Evolutionary conservation across 2,329 filamentous ascomycete genomes (phyloP), one percentile per base, ranked within the genome.

Genomic region (Pyrenochaeta sp.): DNA sequence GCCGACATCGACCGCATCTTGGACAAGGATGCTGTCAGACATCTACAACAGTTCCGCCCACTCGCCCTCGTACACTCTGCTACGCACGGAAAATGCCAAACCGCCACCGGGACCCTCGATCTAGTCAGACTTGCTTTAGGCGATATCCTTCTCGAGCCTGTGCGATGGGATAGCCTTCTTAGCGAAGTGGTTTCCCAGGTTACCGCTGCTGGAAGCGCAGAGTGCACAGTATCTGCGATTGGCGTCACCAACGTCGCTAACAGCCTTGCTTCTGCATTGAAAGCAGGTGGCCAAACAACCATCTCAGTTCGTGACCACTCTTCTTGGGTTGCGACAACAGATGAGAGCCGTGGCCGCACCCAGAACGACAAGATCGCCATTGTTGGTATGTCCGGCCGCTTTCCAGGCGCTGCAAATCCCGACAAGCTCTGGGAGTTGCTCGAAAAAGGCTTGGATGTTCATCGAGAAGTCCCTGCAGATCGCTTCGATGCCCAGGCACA

Each of bases 361-460:
- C 79, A 82, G 56, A 81, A 85, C 66, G 85, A 86, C 71, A 93
- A 92, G 75, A 85, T 96, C 58, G 92, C 92, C 51, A 92, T 96
- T 58, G 89, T 96, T 30, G 92, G 92, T 46, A 90, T 92, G 85
- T 85, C 90, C 40, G 90, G 90, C 45, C 84, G 90, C 45, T 92
- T 91, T 73, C 90, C 90, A 1, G 87, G 89, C 63, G 88, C 90
- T 44, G 87, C 86, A 14, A 89, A 83, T 66, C 83, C 87, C 56
- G 88, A 92, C 53, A 85, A 85, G 49, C 84, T 93, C 27, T 93
- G 90, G 90, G 86, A 91, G 54, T 79, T 92, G 3, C 81, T 93
- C 17, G 85, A 87, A 71, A 87, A 89, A 73, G 90, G 90, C 11
- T 82, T 91, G 7, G 90, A 92, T 72, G 89, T 91, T 29, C 88